These are phyloP conservation scores for Naganishia cerealis DNA, from an alignment of 1,284 basidiomycete genomes.

Conservation along the genomic window DNA sequence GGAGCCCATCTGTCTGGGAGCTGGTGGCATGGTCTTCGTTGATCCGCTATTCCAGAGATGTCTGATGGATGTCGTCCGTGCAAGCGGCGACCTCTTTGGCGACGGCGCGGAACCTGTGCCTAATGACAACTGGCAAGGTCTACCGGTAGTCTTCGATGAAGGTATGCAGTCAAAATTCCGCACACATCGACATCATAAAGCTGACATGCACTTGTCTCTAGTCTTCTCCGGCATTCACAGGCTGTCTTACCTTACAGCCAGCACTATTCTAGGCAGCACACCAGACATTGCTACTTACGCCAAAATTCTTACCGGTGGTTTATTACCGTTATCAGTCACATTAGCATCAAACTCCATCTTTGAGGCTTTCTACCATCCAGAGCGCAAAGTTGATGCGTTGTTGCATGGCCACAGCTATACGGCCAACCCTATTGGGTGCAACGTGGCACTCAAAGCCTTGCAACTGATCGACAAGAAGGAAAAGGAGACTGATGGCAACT, in stretches of 20 bases:
- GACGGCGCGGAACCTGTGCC: conserved; percentile 30
- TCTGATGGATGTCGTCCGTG: conserved; percentile 77
- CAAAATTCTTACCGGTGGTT: conserved; percentile 90
- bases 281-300: conserved; percentile 91
- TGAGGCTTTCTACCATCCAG: conserved; percentile 69
- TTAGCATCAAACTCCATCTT: conserved; percentile 79
- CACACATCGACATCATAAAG: neutral
- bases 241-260: conserved; percentile 70
- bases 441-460: conserved; percentile 81
- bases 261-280: conserved; percentile 65
- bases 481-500: conserved; percentile 55
- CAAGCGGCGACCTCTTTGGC: conserved; percentile 55
- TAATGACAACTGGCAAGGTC: conserved; percentile 61
- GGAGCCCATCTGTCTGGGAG: conserved; percentile 91
- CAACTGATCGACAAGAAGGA: conserved; percentile 63
- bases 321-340: conserved; percentile 82
- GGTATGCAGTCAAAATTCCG: conserved; percentile 36
- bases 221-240: conserved; percentile 91
- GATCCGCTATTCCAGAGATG: conserved; percentile 93
- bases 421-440: conserved; percentile 86
- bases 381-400: conserved; percentile 76
- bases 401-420: conserved; percentile 95
- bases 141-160: conserved; percentile 94
- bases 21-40: conserved; percentile 95
- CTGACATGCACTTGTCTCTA: conserved; percentile 27